phyloP scores from a whole-genome alignment of 148 eudicot species.

The Amaranthus cruentus region DNA sequence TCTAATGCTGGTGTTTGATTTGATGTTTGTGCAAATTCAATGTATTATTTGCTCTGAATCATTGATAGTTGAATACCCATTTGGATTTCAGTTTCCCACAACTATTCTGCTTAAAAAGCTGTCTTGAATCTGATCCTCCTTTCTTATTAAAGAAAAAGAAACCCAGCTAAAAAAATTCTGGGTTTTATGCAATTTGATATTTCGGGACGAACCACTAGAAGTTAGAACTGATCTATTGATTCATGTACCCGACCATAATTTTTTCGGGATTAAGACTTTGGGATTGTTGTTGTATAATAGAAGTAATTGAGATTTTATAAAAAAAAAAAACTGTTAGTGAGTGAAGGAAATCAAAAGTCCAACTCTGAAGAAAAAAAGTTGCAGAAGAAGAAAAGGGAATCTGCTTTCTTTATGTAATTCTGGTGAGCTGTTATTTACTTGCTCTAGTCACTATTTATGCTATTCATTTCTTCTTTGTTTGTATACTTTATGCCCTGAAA shows the following conservation, averaged over 20 bases:
- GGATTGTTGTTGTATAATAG: no score
- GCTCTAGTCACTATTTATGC: conserved; percentile 20
- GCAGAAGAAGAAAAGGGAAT: conserved; percentile 44
- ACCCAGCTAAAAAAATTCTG: conserved; percentile 19
- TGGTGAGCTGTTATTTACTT: conserved; percentile 73
- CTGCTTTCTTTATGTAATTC: conserved; percentile 52
- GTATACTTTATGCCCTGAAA: conserved; percentile 82
- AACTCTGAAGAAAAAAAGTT: conserved; percentile 6
- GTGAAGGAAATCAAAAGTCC: conserved; percentile 3
- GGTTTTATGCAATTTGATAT: conserved; percentile 2
- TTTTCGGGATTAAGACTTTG: no score
- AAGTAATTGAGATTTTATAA: background rate
- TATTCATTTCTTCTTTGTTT: conserved; percentile 39
- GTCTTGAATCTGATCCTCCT: conserved; percentile 5
- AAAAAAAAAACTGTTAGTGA: background rate
- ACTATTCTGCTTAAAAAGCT: background rate
- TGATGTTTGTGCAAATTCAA: conserved; percentile 19
- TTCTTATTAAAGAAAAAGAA: conserved; percentile 11
- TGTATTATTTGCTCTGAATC: conserved; percentile 16
- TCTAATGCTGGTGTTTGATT: conserved; percentile 24
- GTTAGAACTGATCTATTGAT: no score
- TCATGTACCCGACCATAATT: no score
- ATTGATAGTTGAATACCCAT: conserved; percentile 14
- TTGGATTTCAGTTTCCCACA: conserved; percentile 22
- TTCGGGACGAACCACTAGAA: background rate